These are phyloP conservation scores for Pyrenochaeta sp. DNA, from an alignment of 2,329 filamentous ascomycete species.

Conservation along the genomic window DNA sequence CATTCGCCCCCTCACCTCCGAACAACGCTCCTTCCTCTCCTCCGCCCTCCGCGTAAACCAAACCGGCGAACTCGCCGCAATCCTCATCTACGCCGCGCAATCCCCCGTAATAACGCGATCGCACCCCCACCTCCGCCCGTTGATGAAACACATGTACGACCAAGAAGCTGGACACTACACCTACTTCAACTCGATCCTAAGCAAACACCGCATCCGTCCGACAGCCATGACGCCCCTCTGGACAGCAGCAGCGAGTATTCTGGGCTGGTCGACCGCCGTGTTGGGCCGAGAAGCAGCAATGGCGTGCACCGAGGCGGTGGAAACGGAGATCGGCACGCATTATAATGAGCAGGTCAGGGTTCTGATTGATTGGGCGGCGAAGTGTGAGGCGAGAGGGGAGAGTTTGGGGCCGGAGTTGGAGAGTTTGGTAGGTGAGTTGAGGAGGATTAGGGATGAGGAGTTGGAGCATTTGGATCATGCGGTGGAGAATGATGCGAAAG, in stretches of 20 bases:
- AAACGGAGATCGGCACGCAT: conserved; percentile 96
- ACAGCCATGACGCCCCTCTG: conserved; percentile 93
- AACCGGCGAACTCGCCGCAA: conserved; percentile 95
- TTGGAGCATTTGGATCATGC: conserved; percentile 96
- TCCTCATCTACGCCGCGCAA: conserved; percentile 91
- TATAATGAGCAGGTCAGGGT: conserved; percentile 92
- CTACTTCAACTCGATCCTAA: conserved; percentile 84
- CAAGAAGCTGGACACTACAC: conserved; percentile 89
- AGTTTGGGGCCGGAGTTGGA: conserved; percentile 80
- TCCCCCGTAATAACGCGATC: conserved; percentile 79
- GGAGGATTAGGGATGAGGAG: conserved; percentile 92
- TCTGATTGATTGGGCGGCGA: conserved; percentile 80
- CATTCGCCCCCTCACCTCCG: conserved; percentile 36
- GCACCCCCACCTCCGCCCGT: conserved; percentile 84
- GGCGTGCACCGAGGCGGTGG: conserved; percentile 98
- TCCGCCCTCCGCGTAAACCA: conserved; percentile 86
- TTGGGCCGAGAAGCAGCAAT: conserved; percentile 94
- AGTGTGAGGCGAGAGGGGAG: conserved; percentile 79
- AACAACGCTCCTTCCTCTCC: conserved; percentile 50
- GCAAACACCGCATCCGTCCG: conserved; percentile 87
- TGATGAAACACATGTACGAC: conserved; percentile 98
- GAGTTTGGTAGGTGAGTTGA: conserved; percentile 75
- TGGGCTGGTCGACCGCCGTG: conserved; percentile 90
- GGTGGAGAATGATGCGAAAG: conserved; percentile 89
- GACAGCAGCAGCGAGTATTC: conserved; percentile 77